Percentiles rank a stretch among this genome's conserved stretches.
phyloP scores from a whole-genome alignment of 2,329 filamentous ascomycete genomes.

The Aplosporella prunicola region DNA sequence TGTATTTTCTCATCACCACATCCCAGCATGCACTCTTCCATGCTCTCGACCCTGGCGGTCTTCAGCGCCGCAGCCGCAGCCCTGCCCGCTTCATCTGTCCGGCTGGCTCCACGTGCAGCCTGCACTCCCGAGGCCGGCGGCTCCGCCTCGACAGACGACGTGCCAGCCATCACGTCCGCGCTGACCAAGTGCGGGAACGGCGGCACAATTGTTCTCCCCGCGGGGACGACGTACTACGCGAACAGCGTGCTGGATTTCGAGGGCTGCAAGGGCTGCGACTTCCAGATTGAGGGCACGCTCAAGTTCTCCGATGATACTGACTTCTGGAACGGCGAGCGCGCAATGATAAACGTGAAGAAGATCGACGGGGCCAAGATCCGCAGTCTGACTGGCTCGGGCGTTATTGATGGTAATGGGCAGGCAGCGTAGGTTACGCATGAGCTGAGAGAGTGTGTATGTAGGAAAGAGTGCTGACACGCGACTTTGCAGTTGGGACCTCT shows the following conservation, averaged over 20 bases:
- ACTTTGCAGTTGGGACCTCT: constrained; percentile 25
- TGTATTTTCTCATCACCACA: not conserved
- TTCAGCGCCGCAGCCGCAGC: not conserved
- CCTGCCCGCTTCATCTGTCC: constrained; percentile 28
- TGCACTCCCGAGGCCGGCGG: constrained; percentile 27
- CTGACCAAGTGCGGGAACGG: constrained; percentile 33
- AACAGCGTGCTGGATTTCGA: constrained; percentile 35
- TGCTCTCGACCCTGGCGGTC: constrained; percentile 2
- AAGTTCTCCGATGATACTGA: constrained; percentile 30
- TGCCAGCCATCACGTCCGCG: constrained; percentile 35
- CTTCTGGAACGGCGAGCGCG: constrained; percentile 34
- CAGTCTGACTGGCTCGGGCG: constrained; percentile 31
- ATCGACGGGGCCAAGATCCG: constrained; percentile 32
- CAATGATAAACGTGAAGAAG: constrained; percentile 32
- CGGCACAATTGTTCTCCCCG: constrained; percentile 38
- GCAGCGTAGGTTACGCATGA: constrained; percentile 21
- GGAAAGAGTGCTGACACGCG: not conserved
- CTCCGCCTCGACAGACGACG: constrained; percentile 30
- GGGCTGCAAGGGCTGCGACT: constrained; percentile 35
- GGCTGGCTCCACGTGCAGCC: constrained; percentile 13
- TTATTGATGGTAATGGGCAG: constrained; percentile 42
- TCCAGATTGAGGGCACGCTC: constrained; percentile 38
- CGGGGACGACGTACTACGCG: constrained; percentile 33
- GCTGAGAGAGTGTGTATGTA: not conserved
- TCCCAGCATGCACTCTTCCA: not conserved